phyloP scores from a whole-genome alignment of 2,329 filamentous ascomycete genomes.

The Trichoderma citrinoviride region DNA sequence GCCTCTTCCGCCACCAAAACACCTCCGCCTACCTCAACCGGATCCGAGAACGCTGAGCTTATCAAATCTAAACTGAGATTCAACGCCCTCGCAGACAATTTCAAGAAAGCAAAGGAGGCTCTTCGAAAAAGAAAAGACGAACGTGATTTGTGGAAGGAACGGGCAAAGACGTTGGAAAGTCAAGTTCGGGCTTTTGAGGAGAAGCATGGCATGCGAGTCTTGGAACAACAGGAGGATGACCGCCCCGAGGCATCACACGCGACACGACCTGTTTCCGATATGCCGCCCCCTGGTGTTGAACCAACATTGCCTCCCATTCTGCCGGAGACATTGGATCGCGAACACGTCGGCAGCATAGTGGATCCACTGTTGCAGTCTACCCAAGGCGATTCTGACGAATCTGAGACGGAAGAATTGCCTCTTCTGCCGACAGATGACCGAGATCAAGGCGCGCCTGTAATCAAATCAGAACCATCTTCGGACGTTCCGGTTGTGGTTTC shows the following conservation, averaged over 20 bases:
- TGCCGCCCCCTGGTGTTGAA: background rate
- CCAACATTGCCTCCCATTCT: conserved; percentile 5
- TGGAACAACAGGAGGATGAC: conserved; percentile 23
- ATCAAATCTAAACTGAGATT: conserved; percentile 42
- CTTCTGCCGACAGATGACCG: conserved; percentile 23
- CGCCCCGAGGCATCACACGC: background rate
- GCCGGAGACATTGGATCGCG: conserved; percentile 19
- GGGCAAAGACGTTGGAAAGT: conserved; percentile 43
- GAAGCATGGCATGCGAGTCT: conserved; percentile 36
- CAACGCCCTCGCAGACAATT: conserved; percentile 40
- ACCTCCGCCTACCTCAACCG: background rate
- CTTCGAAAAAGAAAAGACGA: conserved; percentile 43
- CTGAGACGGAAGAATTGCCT: conserved; percentile 27
- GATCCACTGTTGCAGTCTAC: conserved; percentile 25
- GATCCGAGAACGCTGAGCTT: conserved; percentile 31
- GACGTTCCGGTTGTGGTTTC: conserved; percentile 52
- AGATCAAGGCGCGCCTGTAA: conserved; percentile 17
- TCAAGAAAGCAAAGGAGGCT: conserved; percentile 41
- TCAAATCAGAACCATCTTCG: conserved; percentile 56
- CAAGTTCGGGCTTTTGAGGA: conserved; percentile 45
- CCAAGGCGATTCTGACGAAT: conserved; percentile 23
- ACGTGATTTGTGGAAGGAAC: conserved; percentile 45
- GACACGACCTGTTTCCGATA: conserved; percentile 26
- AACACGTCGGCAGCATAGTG: conserved; percentile 16
- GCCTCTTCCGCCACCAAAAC: background rate